phyloP scores from a whole-genome alignment of 768 basidiomycete genomes.

The Psilocybe cubensis region DNA sequence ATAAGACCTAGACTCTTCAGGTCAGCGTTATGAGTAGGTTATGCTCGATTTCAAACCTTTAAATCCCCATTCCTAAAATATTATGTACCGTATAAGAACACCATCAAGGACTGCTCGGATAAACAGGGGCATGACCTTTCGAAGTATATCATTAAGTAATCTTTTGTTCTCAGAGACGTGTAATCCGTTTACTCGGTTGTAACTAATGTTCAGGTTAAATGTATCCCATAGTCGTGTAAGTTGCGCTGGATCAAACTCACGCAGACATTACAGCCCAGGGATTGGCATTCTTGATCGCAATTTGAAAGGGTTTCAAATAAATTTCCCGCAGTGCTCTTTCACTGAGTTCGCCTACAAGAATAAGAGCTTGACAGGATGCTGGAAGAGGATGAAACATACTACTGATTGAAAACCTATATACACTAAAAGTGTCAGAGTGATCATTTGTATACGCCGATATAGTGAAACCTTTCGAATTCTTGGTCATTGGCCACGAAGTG shows the following conservation, averaged over 20 bases:
- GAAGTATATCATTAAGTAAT: conserved; percentile 55
- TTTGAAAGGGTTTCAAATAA: conserved; percentile 65
- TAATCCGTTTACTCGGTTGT: conserved; percentile 62
- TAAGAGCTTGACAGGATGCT: background rate
- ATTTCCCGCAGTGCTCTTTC: conserved; percentile 68
- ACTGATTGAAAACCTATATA: conserved; percentile 44
- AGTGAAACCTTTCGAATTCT: conserved; percentile 51
- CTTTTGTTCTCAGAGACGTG: conserved; percentile 60
- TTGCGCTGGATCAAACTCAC: conserved; percentile 29
- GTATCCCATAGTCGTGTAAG: background rate
- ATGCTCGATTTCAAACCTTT: conserved; percentile 33
- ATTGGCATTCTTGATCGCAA: conserved; percentile 56
- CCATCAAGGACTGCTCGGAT: background rate
- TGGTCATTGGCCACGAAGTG: conserved; percentile 69
- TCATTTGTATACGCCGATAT: background rate
- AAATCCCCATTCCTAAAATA: conserved; percentile 60
- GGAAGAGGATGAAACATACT: conserved; percentile 31
- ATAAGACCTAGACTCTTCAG: conserved; percentile 39
- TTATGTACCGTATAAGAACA: background rate
- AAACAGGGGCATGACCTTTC: conserved; percentile 36
- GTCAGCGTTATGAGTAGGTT: background rate
- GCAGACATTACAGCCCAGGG: conserved; percentile 66
- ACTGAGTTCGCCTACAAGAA: conserved; percentile 44
- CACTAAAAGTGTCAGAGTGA: background rate
- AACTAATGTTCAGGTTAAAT: conserved; percentile 38